A percentile compares a stretch with the other conserved stretches of the same genome.
Evolutionary conservation across 352 stramenopile genomes (phyloP).

Genomic region (Globisporangium parvum): DNA sequence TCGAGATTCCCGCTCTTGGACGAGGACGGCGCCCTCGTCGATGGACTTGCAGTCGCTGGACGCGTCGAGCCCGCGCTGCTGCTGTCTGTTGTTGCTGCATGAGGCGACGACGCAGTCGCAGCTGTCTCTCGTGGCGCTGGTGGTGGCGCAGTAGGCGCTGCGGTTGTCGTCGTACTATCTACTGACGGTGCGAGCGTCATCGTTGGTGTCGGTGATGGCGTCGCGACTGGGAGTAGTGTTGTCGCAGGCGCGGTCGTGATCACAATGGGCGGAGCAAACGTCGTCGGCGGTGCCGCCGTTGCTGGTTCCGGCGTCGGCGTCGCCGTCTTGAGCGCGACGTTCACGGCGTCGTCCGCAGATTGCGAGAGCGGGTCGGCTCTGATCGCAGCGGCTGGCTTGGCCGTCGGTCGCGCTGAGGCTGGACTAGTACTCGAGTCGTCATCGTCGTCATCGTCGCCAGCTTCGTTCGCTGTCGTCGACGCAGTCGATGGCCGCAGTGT

Average conservation of each 20-base stretch:
- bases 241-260: not conserved
- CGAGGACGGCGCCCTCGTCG: not conserved
- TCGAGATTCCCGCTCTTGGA: not conserved
- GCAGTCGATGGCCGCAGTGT: conserved; percentile 3
- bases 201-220: not conserved
- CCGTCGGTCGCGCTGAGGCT: not conserved
- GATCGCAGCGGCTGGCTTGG: not conserved
- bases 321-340: conserved; percentile 8
- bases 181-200: conserved; percentile 1
- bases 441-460: not conserved
- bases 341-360: conserved; percentile 15
- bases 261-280: not conserved
- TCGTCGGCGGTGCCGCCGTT: not conserved
- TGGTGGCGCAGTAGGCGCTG: not conserved
- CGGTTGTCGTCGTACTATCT: too few species aligned
- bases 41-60: too few species aligned
- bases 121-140: not conserved
- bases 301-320: not conserved
- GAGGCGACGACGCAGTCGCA: not conserved
- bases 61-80: not conserved
- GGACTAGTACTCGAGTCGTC: not conserved
- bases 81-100: not conserved
- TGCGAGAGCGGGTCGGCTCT: conserved; percentile 1
- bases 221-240: not conserved
- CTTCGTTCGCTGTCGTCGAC: conserved; percentile 6